Evolutionary conservation across 257 asterid species (phyloP), one percentile per base, ranked within the genome.

Genomic region (Solanum chilense): DNA sequence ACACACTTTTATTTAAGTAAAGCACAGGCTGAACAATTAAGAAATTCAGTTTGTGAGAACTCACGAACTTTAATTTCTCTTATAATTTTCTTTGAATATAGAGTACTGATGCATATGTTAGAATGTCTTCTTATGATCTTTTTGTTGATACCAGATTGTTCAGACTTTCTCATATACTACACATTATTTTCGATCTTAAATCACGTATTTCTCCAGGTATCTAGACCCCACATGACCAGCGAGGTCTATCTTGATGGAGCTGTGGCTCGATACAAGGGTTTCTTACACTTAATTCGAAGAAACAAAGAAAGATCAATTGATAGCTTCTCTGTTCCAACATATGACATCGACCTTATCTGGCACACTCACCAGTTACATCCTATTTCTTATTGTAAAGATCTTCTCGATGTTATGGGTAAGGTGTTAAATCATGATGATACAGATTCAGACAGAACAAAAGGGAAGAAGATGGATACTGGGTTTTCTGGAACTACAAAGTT

Each of bases 281-380:
- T 97, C 91, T 91, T 97, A 93, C 95, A 97, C 90, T 88, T 96
- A 71, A 97, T 97, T 90, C 93, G 90, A 93, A 92, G 94, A 92
- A 96, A 92, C 91, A 92, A 78, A 89, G 99, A 96, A 92, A 94
- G 92, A 89, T 87, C 89, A 89, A 89, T 94, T 47, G 90, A 89
- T 88, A 93, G 98, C 92, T 96, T 97, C 94, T 93, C 98, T 20
- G 99, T 97, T 90, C 99, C 99, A 66, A 97, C 99, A 87, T 96
- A 96, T 83, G 99, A 97, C 91, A 93, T 97, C 77, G 99, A 97
- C 87, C 98, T 97, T 64, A 96, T 97, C 80, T 97, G 99, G 99
- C 99, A 97, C 92, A 94, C 98, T 71, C 99, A 97, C 90, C 99
- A 97, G 90, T 88, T 97, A 68, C 93, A 95, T 92, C 96, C 99